These are phyloP conservation scores for Russula lepida DNA, from an alignment of 768 basidiomycete species.

Conservation along the genomic window DNA sequence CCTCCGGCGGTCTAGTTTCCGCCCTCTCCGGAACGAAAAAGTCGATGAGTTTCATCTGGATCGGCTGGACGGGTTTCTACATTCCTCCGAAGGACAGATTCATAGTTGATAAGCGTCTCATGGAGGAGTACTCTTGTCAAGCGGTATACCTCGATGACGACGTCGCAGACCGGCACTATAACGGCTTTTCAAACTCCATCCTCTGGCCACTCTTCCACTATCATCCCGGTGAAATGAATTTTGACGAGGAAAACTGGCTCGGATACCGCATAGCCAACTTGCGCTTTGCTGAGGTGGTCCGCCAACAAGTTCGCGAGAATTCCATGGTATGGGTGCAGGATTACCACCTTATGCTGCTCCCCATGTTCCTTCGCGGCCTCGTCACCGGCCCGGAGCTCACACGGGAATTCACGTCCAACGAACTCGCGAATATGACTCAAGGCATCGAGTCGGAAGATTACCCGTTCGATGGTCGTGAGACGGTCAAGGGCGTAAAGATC, in stretches of 20 bases:
- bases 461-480: conserved; percentile 30
- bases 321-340: conserved; percentile 99
- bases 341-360: conserved; percentile 95
- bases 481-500: conserved; percentile 73
- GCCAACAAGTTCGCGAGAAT: conserved; percentile 67
- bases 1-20: conserved; percentile 93
- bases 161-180: conserved; percentile 96
- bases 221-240: conserved; percentile 99
- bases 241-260: conserved; percentile 97
- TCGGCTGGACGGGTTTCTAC: conserved; percentile 91
- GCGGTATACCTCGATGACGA: conserved; percentile 98
- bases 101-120: conserved; percentile 82
- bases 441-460: conserved; percentile 50
- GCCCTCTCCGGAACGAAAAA: conserved; percentile 98
- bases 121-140: conserved; percentile 93
- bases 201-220: conserved; percentile 99
- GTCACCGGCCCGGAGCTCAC: conserved; percentile 60
- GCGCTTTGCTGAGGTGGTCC: conserved; percentile 86
- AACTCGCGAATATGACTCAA: conserved; percentile 63
- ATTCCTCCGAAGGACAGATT: conserved; percentile 91
- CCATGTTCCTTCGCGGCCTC: conserved; percentile 86
- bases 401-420: conserved; percentile 49
- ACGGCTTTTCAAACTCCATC: conserved; percentile 98
- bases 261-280: conserved; percentile 97
- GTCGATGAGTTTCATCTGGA: conserved; percentile 96